phyloP scores from a whole-genome alignment of 129 eudicot genomes.

The Kitagawia praeruptora region DNA sequence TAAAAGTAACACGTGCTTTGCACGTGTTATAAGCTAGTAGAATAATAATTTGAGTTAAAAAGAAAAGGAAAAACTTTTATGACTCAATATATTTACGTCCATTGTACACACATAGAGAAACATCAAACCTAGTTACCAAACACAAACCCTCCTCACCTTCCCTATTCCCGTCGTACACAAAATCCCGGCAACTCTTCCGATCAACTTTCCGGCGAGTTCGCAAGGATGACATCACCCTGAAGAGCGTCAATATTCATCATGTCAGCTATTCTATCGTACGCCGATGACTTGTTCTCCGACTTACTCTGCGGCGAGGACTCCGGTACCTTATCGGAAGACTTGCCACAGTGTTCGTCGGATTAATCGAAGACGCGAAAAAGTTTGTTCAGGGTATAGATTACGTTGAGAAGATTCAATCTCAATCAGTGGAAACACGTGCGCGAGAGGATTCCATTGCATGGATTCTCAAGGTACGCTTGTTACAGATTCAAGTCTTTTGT shows the following conservation, averaged over 20 bases:
- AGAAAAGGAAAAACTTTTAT: not conserved
- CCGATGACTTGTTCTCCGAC: constrained; percentile 68
- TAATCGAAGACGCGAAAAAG: constrained; percentile 63
- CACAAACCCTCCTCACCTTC: constrained; percentile 6
- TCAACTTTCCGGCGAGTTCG: constrained; percentile 14
- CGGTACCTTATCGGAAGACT: constrained; percentile 35
- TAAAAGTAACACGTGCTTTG: no score
- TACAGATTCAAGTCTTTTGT: constrained; percentile 6
- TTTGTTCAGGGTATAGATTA: constrained; percentile 44
- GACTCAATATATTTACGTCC: constrained; percentile 13
- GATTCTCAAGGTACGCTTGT: constrained; percentile 67
- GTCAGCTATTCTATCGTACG: constrained; percentile 47
- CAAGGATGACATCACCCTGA: constrained; percentile 44
- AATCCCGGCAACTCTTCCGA: constrained; percentile 19
- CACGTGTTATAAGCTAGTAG: no score
- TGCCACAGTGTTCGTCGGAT: constrained; percentile 55
- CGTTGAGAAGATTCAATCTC: constrained; percentile 37
- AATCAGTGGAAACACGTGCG: constrained; percentile 53
- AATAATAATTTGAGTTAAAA: not conserved
- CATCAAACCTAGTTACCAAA: constrained; percentile 21
- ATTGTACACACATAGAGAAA: constrained; percentile 18
- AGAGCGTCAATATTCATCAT: constrained; percentile 27
- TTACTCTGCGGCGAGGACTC: constrained; percentile 90
- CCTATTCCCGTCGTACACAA: constrained; percentile 11
- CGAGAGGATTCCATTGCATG: constrained; percentile 77